These are phyloP conservation scores for Xylaria digitata DNA, from an alignment of 2,329 filamentous ascomycete genomes.

Conservation along the genomic window DNA sequence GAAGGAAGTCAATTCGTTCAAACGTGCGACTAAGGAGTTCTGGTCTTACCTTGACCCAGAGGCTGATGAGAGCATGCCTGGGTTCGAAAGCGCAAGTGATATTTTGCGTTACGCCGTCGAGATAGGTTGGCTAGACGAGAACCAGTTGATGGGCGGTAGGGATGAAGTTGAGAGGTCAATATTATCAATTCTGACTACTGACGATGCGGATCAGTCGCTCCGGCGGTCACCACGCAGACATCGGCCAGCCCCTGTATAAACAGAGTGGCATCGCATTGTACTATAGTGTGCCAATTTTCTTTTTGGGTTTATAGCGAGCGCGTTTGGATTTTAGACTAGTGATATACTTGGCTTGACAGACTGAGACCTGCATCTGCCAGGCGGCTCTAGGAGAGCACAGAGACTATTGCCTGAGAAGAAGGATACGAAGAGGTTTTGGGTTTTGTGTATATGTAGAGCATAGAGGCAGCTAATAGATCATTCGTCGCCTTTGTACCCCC, in stretches of 20 bases:
- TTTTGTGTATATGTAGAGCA: too few relatives aligned
- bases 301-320: slow-evolving; percentile 27
- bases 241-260: slow-evolving; percentile 31
- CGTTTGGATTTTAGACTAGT: slow-evolving; percentile 10
- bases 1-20: slow-evolving; percentile 60
- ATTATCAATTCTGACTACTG: slow-evolving; percentile 45
- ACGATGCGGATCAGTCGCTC: slow-evolving; percentile 39
- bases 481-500: too few relatives aligned
- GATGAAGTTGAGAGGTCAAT: slow-evolving; percentile 51
- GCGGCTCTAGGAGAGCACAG: too few relatives aligned
- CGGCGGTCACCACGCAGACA: slow-evolving; percentile 46
- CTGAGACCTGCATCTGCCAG: too few relatives aligned
- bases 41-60: slow-evolving; percentile 65
- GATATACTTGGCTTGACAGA: neutral
- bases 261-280: slow-evolving; percentile 6
- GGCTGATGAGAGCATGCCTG: slow-evolving; percentile 59
- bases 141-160: slow-evolving; percentile 59
- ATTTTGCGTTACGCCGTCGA: slow-evolving; percentile 68
- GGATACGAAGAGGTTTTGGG: too few relatives aligned
- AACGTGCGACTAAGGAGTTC: slow-evolving; percentile 62
- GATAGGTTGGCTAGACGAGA: slow-evolving; percentile 66
- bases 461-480: too few relatives aligned
- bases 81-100: slow-evolving; percentile 67
- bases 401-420: too few relatives aligned
- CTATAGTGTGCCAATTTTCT: slow-evolving; percentile 20